Evolutionary conservation across 805 yeast species (phyloP).

Genomic region (Yamadazyma sp.): DNA sequence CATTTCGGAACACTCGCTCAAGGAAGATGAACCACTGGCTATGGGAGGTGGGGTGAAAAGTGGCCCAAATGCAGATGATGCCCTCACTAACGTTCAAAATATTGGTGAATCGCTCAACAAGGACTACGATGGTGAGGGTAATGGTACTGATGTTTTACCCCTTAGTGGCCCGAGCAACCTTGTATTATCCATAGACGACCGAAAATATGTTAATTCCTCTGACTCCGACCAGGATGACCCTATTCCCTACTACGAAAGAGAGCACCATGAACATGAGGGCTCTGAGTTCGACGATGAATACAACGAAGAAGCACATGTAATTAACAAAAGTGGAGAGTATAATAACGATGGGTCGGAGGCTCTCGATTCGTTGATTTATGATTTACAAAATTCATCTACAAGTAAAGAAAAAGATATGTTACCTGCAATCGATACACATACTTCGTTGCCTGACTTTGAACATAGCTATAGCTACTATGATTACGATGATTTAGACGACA

Average conservation of each 20-base stretch:
- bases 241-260: conserved; percentile 17
- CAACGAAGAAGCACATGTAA: not conserved
- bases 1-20: not conserved
- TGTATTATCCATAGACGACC: conserved; percentile 25
- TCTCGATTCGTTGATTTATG: conserved; percentile 39
- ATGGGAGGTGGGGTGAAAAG: not conserved
- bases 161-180: conserved; percentile 8
- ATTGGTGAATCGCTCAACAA: not conserved
- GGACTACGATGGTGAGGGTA: too few relatives aligned
- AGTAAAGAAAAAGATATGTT: conserved; percentile 12
- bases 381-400: conserved; percentile 23
- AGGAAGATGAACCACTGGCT: not conserved
- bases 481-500: conserved; percentile 13
- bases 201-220: conserved; percentile 14
- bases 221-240: conserved; percentile 15
- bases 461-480: conserved; percentile 18
- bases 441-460: conserved; percentile 31
- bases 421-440: conserved; percentile 24
- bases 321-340: not conserved
- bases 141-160: too few relatives aligned
- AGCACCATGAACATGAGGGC: conserved; percentile 4
- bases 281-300: not conserved
- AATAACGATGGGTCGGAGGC: conserved; percentile 20
- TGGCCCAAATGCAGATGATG: not conserved
- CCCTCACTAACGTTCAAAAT: not conserved